Conservation (phyloP, 169 alveolate genomes). For the Cytauxzoon felis region DNA sequence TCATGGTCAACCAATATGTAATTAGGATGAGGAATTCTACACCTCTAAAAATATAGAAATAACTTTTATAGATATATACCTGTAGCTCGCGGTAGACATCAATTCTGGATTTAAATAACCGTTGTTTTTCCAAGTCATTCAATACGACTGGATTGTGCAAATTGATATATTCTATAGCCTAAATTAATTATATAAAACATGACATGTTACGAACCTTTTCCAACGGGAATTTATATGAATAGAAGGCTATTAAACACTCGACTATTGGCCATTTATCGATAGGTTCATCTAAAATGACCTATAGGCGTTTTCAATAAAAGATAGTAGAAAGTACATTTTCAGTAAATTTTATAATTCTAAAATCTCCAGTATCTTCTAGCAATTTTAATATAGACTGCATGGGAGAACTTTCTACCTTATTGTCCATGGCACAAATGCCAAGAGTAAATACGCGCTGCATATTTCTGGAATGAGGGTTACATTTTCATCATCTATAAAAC, state of each 20-base stretch:
- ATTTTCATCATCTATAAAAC: not conserved
- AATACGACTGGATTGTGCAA: conserved; percentile 72
- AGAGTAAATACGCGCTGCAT: conserved; percentile 70
- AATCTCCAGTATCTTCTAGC: conserved; percentile 78
- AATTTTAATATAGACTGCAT: conserved; percentile 81
- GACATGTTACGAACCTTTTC: conserved; percentile 65
- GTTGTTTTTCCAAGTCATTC: conserved; percentile 66
- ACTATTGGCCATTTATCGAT: conserved; percentile 86
- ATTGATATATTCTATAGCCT: conserved; percentile 75
- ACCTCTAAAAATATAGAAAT: conserved; percentile 57
- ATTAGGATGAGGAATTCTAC: conserved; percentile 84
- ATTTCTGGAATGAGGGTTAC: not conserved
- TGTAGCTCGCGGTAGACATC: conserved; percentile 74
- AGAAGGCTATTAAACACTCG: conserved; percentile 87
- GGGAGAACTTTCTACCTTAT: conserved; percentile 82
- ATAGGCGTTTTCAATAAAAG: not conserved
- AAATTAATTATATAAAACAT: not conserved
- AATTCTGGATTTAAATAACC: conserved; percentile 73
- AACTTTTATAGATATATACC: conserved; percentile 53
- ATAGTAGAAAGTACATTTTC: conserved; percentile 54
- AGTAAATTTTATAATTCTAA: conserved; percentile 76
- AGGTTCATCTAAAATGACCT: conserved; percentile 76
- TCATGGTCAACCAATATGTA: conserved; percentile 81
- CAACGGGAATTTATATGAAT: conserved; percentile 86
- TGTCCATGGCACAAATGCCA: conserved; percentile 88